Conservation (phyloP, 371 early-diverging fungal species). For the Mucor velutinosus region DNA sequence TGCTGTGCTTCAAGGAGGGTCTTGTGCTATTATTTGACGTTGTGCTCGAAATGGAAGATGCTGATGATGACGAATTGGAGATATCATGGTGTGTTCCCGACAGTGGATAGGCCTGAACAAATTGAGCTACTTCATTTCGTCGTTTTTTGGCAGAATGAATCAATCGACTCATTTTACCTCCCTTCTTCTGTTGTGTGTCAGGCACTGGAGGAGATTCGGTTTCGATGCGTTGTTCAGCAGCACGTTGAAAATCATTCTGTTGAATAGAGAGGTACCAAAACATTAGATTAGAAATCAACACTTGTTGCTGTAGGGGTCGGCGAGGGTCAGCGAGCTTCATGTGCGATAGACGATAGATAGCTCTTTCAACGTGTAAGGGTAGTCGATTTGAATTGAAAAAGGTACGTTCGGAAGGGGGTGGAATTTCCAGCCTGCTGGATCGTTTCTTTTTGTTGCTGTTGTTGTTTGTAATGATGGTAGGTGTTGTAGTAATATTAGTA, state of each 20-base stretch:
- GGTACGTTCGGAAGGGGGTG: constrained; percentile 5
- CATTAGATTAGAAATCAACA: constrained; percentile 88
- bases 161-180: constrained; percentile 17
- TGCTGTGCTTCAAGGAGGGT: neutral
- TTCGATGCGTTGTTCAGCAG: neutral
- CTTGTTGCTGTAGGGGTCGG: constrained; percentile 82
- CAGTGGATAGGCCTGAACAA: constrained; percentile 8
- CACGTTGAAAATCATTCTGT: constrained; percentile 12
- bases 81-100: neutral
- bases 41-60: neutral
- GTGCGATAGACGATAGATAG: constrained; percentile 84
- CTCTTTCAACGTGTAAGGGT: constrained; percentile 80
- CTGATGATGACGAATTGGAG: neutral
- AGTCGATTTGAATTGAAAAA: constrained; percentile 47
- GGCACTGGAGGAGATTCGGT: neutral
- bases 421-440: constrained; percentile 24
- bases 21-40: neutral
- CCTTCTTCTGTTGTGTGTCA: constrained; percentile 13
- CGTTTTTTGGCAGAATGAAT: constrained; percentile 26
- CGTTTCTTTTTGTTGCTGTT: constrained; percentile 13
- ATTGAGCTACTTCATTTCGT: constrained; percentile 13
- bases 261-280: constrained; percentile 79
- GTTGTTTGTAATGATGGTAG: neutral
- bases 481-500: neutral
- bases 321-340: constrained; percentile 84